These are phyloP conservation scores for Botryosphaeria dothidea DNA, from an alignment of 2,329 filamentous ascomycete species.

Conservation along the genomic window DNA sequence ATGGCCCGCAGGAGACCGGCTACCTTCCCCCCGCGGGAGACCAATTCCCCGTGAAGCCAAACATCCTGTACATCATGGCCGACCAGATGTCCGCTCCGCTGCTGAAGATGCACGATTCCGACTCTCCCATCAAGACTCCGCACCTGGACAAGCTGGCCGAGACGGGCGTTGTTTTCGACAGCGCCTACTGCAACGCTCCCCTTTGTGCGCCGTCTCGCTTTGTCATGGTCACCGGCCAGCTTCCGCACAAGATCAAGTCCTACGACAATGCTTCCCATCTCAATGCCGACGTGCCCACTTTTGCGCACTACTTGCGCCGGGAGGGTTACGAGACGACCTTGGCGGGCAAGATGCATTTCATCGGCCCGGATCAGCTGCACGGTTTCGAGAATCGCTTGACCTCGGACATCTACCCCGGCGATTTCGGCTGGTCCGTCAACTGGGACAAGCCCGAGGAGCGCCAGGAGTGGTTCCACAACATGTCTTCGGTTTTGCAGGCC, in stretches of 20 bases:
- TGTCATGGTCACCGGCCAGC: conserved; percentile 89
- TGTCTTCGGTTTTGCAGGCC: conserved; percentile 87
- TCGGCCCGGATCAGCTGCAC: conserved; percentile 85
- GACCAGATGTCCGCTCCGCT: conserved; percentile 90
- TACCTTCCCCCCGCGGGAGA: conserved; percentile 9
- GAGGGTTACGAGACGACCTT: conserved; percentile 87
- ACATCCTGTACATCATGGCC: conserved; percentile 94
- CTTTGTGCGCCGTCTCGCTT: conserved; percentile 91
- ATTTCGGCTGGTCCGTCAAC: conserved; percentile 93
- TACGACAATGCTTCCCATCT: conserved; percentile 91
- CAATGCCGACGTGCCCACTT: conserved; percentile 81
- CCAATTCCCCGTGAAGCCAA: conserved; percentile 56
- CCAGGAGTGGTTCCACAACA: conserved; percentile 93
- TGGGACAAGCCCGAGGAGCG: conserved; percentile 87
- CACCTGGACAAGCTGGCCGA: conserved; percentile 82
- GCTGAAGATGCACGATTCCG: conserved; percentile 86
- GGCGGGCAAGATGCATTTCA: conserved; percentile 97
- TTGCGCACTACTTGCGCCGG: conserved; percentile 84
- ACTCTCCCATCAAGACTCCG: conserved; percentile 88
- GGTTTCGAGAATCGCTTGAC: conserved; percentile 91
- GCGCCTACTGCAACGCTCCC: conserved; percentile 90
- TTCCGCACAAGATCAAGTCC: conserved; percentile 87
- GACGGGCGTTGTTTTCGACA: conserved; percentile 85
- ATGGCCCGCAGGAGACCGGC: conserved; percentile 12
- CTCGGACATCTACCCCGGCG: conserved; percentile 93